Percentiles rank a stretch among this genome's conserved stretches.
Conservation (phyloP, 1,284 basidiomycete genomes). For the Papiliotrema terrestris region DNA sequence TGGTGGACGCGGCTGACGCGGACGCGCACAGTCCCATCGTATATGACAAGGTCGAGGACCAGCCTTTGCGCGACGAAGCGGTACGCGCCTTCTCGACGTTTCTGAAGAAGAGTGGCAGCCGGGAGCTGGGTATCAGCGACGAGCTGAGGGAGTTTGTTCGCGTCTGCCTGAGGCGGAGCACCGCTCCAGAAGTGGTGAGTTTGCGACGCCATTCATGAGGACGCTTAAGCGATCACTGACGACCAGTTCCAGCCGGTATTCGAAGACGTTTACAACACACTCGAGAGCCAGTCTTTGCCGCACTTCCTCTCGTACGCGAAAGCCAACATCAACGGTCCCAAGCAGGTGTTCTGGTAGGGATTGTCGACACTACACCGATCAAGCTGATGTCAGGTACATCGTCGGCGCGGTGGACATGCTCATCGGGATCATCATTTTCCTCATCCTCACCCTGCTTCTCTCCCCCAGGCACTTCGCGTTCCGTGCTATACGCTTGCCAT, state of each 20-base stretch:
- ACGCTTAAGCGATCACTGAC: background rate
- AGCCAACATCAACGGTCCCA: slow-evolving; percentile 33
- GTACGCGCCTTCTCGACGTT: slow-evolving; percentile 35
- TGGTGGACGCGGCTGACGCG: background rate
- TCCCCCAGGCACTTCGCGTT: slow-evolving; percentile 18
- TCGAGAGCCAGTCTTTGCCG: slow-evolving; percentile 36
- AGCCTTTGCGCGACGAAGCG: slow-evolving; percentile 35
- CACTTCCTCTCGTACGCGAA: slow-evolving; percentile 32
- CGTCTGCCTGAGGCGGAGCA: slow-evolving; percentile 21
- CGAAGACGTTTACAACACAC: slow-evolving; percentile 31
- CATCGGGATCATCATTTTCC: slow-evolving; percentile 27
- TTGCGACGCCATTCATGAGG: background rate
- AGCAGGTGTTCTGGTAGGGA: slow-evolving; percentile 36
- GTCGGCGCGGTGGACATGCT: slow-evolving; percentile 28
- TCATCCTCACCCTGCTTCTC: slow-evolving; percentile 30
- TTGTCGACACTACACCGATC: background rate
- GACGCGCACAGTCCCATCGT: background rate
- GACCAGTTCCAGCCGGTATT: slow-evolving; percentile 36
- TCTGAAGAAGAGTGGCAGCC: slow-evolving; percentile 24
- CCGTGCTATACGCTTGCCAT: slow-evolving; percentile 28
- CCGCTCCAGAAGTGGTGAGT: slow-evolving; percentile 36
- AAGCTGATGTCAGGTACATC: slow-evolving; percentile 22
- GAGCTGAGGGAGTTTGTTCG: slow-evolving; percentile 28
- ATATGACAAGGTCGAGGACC: slow-evolving; percentile 14
- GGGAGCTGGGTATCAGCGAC: slow-evolving; percentile 33